phyloP scores from a whole-genome alignment of 805 yeast species.

The Metschnikowia chrysomelidarum region DNA sequence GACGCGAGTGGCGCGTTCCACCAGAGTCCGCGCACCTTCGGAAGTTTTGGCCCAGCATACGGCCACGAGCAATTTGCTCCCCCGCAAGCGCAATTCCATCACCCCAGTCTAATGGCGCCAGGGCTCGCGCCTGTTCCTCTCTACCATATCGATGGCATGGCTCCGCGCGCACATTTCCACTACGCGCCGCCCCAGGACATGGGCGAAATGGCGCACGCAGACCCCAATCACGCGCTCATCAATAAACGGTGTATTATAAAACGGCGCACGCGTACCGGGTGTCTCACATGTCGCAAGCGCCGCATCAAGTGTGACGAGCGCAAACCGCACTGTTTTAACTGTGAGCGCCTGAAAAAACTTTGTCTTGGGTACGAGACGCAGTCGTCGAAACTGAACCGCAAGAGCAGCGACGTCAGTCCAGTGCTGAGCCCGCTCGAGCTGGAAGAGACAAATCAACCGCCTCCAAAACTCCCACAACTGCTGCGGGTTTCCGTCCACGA shows the following conservation, averaged over 20 bases:
- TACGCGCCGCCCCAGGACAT: slow-evolving; percentile 1
- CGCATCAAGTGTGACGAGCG: slow-evolving; percentile 76
- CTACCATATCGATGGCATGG: slow-evolving; percentile 5
- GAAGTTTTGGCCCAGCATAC: too few species aligned
- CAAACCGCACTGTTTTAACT: slow-evolving; percentile 66
- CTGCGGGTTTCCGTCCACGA: slow-evolving; percentile 13
- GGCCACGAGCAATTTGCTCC: slow-evolving; percentile 5
- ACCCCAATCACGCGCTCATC: slow-evolving; percentile 29
- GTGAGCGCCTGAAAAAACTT: slow-evolving; percentile 60
- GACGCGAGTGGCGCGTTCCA: background rate
- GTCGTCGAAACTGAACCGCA: slow-evolving; percentile 3
- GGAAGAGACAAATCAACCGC: too few species aligned
- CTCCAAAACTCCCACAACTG: too few species aligned
- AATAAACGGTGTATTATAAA: slow-evolving; percentile 47
- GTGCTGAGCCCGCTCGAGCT: background rate
- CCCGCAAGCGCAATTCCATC: background rate
- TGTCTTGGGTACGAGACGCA: slow-evolving; percentile 66
- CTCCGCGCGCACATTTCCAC: background rate
- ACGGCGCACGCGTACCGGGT: slow-evolving; percentile 71
- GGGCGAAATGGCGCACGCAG: slow-evolving; percentile 8
- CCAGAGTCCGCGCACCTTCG: slow-evolving; percentile 2
- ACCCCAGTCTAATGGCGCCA: too few species aligned
- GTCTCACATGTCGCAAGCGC: slow-evolving; percentile 68
- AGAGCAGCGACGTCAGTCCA: slow-evolving; percentile 2
- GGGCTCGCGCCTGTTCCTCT: slow-evolving; percentile 1